These are phyloP conservation scores for Solanum verrucosum DNA, from an alignment of 257 asterid genomes.

Conservation along the genomic window DNA sequence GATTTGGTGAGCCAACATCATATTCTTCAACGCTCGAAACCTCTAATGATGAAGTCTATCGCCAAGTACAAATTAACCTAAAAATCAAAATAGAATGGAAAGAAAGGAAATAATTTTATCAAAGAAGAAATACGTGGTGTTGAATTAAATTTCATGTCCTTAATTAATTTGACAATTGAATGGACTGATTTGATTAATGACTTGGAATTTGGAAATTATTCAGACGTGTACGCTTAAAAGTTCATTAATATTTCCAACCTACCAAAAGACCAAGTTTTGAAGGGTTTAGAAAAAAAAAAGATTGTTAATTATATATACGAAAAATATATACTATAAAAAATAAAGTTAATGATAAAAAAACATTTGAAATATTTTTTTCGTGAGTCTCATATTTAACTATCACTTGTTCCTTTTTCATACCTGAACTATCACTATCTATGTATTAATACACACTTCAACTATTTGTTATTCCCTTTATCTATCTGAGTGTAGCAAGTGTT, in stretches of 20 bases:
- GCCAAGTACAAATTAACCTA: neutral
- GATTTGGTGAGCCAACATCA: neutral
- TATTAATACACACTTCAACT: no score
- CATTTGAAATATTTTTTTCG: no score
- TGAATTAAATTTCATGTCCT: neutral
- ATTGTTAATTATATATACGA: no score
- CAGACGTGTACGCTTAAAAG: neutral
- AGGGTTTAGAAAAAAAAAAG: neutral
- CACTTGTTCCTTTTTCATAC: no score
- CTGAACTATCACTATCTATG: no score
- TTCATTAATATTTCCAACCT: neutral
- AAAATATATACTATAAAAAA: no score
- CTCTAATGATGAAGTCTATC: neutral
- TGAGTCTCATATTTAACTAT: no score
- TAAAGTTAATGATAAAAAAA: no score
- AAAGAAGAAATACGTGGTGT: neutral
- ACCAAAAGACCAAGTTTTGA: neutral
- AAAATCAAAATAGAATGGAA: neutral
- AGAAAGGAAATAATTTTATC: neutral
- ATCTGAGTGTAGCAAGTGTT: no score
- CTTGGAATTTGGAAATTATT: neutral
- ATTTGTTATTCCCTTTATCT: no score
- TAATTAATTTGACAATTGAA: neutral
- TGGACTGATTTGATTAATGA: neutral
- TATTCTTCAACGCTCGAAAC: neutral